phyloP scores from a whole-genome alignment of 2,329 filamentous ascomycete genomes.

The Aspergillus brunneoviolaceus region DNA sequence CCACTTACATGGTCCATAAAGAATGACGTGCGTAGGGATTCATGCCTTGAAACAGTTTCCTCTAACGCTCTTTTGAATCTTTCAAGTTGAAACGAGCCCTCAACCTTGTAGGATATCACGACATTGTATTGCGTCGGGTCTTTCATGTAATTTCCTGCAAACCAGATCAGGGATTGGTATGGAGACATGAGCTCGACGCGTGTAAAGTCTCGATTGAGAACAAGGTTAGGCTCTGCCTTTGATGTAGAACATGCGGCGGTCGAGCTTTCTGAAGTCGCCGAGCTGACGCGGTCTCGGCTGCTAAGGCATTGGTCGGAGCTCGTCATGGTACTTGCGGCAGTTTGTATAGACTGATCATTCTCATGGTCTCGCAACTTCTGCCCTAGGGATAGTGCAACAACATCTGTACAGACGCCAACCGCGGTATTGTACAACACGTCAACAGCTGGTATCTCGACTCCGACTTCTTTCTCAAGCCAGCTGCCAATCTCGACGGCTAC shows the following conservation, averaged over 20 bases:
- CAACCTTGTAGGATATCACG: background rate
- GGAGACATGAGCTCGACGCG: slow-evolving; percentile 3
- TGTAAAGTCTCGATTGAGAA: background rate
- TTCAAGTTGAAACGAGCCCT: background rate
- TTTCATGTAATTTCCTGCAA: slow-evolving; percentile 5
- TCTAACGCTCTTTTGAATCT: background rate
- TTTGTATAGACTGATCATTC: too few species aligned
- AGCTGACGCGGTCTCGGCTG: too few species aligned
- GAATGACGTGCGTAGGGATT: slow-evolving; percentile 4
- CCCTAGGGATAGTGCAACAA: too few species aligned
- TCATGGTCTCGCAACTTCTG: too few species aligned
- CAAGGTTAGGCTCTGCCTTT: background rate
- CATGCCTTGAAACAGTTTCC: background rate
- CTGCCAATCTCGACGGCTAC: background rate
- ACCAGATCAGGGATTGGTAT: slow-evolving; percentile 6
- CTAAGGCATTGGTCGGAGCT: too few species aligned
- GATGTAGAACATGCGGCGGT: background rate
- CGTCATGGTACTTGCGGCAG: too few species aligned
- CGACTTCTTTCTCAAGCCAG: background rate
- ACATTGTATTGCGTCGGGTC: slow-evolving; percentile 5
- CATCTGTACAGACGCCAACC: background rate
- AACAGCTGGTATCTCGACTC: background rate
- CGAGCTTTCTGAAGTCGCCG: background rate
- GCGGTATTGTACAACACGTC: background rate
- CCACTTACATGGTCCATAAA: background rate